phyloP scores from a whole-genome alignment of 257 asterid genomes.

The Solanum etuberosum region DNA sequence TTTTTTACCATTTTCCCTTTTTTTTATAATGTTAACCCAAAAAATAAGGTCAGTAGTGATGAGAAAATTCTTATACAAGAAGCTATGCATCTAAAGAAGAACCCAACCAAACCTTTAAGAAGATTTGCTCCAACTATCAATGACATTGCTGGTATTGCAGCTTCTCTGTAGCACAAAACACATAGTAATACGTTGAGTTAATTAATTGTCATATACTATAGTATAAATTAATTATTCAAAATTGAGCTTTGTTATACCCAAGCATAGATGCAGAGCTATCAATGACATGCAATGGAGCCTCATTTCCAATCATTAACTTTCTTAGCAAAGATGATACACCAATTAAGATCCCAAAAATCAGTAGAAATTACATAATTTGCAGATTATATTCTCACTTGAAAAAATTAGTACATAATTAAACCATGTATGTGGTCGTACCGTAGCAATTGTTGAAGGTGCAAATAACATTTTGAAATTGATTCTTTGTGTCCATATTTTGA shows the following conservation, averaged over 20 bases:
- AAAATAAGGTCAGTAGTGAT: too few relatives aligned
- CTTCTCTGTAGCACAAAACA: slow-evolving; percentile 4
- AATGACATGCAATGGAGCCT: slow-evolving; percentile 8
- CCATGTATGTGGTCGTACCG: not conserved
- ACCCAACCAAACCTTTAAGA: slow-evolving; percentile 6
- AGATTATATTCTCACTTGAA: not conserved
- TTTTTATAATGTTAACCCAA: too few relatives aligned
- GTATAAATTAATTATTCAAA: not conserved
- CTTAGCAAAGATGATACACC: slow-evolving; percentile 2
- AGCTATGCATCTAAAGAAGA: too few relatives aligned
- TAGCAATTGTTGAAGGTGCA: slow-evolving; percentile 19
- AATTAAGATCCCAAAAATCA: slow-evolving; percentile 5
- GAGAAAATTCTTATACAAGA: too few relatives aligned
- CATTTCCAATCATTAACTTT: slow-evolving; percentile 1
- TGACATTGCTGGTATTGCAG: slow-evolving; percentile 17
- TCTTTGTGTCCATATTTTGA: not conserved
- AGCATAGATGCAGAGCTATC: slow-evolving; percentile 7
- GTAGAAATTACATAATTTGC: not conserved
- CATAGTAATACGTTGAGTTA: not conserved
- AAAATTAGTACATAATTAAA: too few relatives aligned
- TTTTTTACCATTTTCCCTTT: too few relatives aligned
- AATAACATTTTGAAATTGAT: slow-evolving; percentile 8
- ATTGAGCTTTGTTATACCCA: not conserved
- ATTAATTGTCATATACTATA: not conserved
- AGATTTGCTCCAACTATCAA: slow-evolving; percentile 19